These are phyloP conservation scores for Boletus sensibilis DNA, from an alignment of 768 basidiomycete genomes.

Conservation along the genomic window DNA sequence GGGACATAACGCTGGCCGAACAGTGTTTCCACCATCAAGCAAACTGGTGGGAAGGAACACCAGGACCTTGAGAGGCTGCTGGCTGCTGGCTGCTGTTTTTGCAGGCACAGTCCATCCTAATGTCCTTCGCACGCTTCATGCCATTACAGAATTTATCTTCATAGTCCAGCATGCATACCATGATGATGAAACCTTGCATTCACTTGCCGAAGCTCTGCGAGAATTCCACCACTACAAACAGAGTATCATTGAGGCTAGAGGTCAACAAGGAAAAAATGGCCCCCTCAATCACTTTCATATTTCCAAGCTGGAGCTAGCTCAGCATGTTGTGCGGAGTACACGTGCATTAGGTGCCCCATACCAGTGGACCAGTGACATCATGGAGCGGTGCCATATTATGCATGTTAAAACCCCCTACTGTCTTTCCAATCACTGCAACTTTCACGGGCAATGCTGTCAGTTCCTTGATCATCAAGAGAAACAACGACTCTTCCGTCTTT, in stretches of 20 bases:
- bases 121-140: slow-evolving; percentile 34
- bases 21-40: slow-evolving; percentile 4
- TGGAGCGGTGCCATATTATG: slow-evolving; percentile 8
- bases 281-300: slow-evolving; percentile 1
- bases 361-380: slow-evolving; percentile 15
- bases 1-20: not conserved
- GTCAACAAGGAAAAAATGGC: slow-evolving; percentile 1
- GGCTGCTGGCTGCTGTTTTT: not conserved
- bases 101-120: slow-evolving; percentile 13
- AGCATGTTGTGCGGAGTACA: no score
- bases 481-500: slow-evolving; percentile 4
- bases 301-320: not conserved
- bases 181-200: not conserved
- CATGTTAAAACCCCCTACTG: slow-evolving; percentile 4
- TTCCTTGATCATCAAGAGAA: slow-evolving; percentile 12
- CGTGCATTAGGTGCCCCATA: slow-evolving; percentile 27
- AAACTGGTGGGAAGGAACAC: not conserved
- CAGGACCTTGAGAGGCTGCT: slow-evolving; percentile 2
- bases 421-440: not conserved
- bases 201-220: not conserved
- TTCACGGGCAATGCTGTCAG: slow-evolving; percentile 2
- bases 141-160: slow-evolving; percentile 40
- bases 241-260: not conserved
- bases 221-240: slow-evolving; percentile 9
- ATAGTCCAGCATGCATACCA: slow-evolving; percentile 27